Evolutionary conservation across 768 basidiomycete genomes (phyloP).

Genomic region (Leucosporidium yakuticum): DNA sequence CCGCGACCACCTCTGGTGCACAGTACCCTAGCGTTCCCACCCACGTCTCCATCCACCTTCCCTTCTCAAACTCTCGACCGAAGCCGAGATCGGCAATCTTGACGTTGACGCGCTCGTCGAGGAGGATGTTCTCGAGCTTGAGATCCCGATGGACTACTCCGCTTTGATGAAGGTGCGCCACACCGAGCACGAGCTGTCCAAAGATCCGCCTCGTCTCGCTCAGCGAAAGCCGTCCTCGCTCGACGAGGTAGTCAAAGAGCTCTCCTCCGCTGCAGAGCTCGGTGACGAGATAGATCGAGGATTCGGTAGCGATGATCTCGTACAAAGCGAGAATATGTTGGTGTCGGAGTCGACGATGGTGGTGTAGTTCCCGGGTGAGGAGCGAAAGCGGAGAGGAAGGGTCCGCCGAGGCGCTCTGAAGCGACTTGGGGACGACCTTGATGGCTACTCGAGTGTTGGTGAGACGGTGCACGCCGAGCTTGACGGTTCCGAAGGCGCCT

Average conservation of each 20-base stretch:
- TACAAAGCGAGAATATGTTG: slow-evolving; percentile 92
- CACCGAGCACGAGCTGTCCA: slow-evolving; percentile 89
- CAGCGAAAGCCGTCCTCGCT: slow-evolving; percentile 80
- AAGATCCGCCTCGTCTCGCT: slow-evolving; percentile 81
- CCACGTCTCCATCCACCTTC: slow-evolving; percentile 80
- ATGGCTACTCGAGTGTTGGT: slow-evolving; percentile 88
- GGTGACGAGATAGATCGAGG: slow-evolving; percentile 91
- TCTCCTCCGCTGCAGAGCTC: slow-evolving; percentile 96
- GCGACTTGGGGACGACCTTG: slow-evolving; percentile 92
- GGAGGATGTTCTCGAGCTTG: slow-evolving; percentile 92
- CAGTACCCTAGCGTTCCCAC: slow-evolving; percentile 97
- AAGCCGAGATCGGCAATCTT: slow-evolving; percentile 99
- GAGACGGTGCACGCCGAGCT: slow-evolving; percentile 86
- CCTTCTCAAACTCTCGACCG: slow-evolving; percentile 85
- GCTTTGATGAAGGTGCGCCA: slow-evolving; percentile 84
- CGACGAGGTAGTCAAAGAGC: slow-evolving; percentile 94
- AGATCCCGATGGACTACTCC: slow-evolving; percentile 95
- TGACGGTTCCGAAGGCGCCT: slow-evolving; percentile 95
- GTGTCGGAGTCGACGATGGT: slow-evolving; percentile 93
- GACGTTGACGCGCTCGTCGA: slow-evolving; percentile 61
- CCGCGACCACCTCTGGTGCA: slow-evolving; percentile 86
- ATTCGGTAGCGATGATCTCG: slow-evolving; percentile 96
- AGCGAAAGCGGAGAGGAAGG: slow-evolving; percentile 54
- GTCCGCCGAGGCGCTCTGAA: slow-evolving; percentile 15
- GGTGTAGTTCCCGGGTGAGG: slow-evolving; percentile 94